Percentiles rank a stretch among this genome's conserved stretches.
Conservation (phyloP, 257 asterid genomes). For the Capsicum chinense region DNA sequence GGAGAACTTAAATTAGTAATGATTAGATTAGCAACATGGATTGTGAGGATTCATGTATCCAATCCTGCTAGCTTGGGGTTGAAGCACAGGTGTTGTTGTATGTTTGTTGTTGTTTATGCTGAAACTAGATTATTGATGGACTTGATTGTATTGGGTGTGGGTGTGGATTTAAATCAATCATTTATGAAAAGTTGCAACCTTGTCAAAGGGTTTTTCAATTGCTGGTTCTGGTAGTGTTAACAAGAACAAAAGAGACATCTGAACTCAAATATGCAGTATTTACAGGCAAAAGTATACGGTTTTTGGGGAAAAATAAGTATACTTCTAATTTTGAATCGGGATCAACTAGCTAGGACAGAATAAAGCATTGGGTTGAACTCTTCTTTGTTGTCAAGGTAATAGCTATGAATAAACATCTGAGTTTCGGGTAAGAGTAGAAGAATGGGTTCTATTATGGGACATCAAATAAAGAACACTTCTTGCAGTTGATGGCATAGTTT, state of each 20-base stretch:
- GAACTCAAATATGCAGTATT: background rate
- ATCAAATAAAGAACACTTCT: no score
- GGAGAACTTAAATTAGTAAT: background rate
- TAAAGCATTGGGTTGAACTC: no score
- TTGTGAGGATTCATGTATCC: background rate
- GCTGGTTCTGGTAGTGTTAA: slow-evolving; percentile 18
- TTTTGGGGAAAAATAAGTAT: no score
- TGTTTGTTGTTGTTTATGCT: background rate
- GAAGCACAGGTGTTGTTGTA: background rate
- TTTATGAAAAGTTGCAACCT: background rate
- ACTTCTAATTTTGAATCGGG: no score
- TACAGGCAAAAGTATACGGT: no score
- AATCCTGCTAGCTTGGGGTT: background rate
- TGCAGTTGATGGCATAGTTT: background rate
- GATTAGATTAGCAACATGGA: background rate
- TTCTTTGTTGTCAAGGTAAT: background rate
- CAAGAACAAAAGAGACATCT: background rate
- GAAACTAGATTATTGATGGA: slow-evolving; percentile 16
- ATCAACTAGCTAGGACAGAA: no score
- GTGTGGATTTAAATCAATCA: background rate
- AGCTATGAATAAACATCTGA: no score
- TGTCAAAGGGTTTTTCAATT: background rate
- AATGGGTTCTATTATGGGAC: no score
- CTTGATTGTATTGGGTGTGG: slow-evolving; percentile 21
- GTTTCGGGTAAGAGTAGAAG: no score